Evolutionary conservation across 2,329 filamentous ascomycete species (phyloP), one percentile per base, ranked within the genome.

Genomic region (Aureobasidium melanogenum): DNA sequence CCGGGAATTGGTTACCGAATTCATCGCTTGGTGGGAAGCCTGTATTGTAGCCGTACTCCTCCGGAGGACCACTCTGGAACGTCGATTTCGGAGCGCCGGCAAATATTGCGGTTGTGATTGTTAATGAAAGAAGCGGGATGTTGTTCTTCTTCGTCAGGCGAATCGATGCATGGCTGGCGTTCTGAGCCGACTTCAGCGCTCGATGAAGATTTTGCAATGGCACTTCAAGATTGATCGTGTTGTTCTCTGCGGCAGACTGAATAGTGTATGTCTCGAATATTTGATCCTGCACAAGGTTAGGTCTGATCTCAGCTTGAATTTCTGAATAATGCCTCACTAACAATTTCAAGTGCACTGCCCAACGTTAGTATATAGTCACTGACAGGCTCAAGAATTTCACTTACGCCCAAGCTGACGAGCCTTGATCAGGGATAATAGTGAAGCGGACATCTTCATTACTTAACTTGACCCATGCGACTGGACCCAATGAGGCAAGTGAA

Each of bases 161-260:
- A 41, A 99, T 84, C 15, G 88, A 88, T 60, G 92, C 91, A 19
- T 89, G 88, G 19, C 87, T 85, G 68, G 89, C 90, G 70, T 89
- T 87, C 58, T 88, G 79, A 47, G 93, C 93, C 38, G 92, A 97
- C 69, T 88, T 91, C 62, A 99, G 85, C n/a, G 94, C 94, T 63
- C 92, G 88, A 69, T 94, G 89, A 24, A 99, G 84, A 1, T 89
- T 87, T 15, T 84, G 83, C n/a, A 97, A 85, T 28, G 94, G 91
- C 1, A 99, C 84, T 76, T 99, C 94, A 65, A 99, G 87, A 75
- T 99, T 97, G 76, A 99, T 97, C 58, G 91, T 89, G 75, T 96
- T 96, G 73, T 85, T 81, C 41, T 79, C 79, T 51, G 91, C 88
- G 55, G 89, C 89, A 54, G 92, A 96, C 73, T 96, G 88, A 67